Percentiles rank a stretch among this genome's conserved stretches.
Evolutionary conservation across 345 rosid species (phyloP).

Genomic region (Pistacia vera): DNA sequence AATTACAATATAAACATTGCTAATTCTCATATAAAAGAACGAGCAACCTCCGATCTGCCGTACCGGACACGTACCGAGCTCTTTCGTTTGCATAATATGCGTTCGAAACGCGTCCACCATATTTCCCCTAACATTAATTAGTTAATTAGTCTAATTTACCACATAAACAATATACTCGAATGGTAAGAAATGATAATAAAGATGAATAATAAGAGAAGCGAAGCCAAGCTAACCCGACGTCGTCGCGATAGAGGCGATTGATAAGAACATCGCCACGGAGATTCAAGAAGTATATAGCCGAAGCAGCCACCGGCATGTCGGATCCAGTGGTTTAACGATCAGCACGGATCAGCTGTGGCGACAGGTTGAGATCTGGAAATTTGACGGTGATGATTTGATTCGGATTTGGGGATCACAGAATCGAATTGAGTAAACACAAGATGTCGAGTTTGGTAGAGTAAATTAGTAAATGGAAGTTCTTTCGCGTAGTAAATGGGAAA

Average conservation of each 20-base stretch:
- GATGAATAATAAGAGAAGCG: neutral
- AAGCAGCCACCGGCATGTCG: slow-evolving; percentile 99
- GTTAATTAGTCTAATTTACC: too few species aligned
- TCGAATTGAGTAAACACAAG: too few species aligned
- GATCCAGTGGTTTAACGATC: slow-evolving; percentile 32
- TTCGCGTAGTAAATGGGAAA: neutral
- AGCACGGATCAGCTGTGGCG: too few species aligned
- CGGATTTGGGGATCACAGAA: neutral
- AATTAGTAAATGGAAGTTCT: neutral
- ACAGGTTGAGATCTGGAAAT: slow-evolving; percentile 10
- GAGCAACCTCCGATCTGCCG: slow-evolving; percentile 99
- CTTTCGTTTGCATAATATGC: slow-evolving; percentile 95
- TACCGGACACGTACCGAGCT: slow-evolving; percentile 94
- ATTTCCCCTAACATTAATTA: slow-evolving; percentile 60
- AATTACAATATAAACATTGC: slow-evolving; percentile 97
- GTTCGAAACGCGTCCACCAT: slow-evolving; percentile 99
- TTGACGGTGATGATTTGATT: neutral
- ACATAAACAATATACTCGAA: too few species aligned
- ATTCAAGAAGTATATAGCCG: slow-evolving; percentile 95
- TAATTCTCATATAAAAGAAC: slow-evolving; percentile 92
- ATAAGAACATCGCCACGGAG: slow-evolving; percentile 99
- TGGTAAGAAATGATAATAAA: too few species aligned
- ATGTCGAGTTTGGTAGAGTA: neutral
- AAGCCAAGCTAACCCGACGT: slow-evolving; percentile 68
- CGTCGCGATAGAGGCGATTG: slow-evolving; percentile 97